phyloP scores from a whole-genome alignment of 306 rosid genomes.

The cucumber (Cucumis sativus) region Cucumber_9930_V3 NC_026661.2:15451001-15451500 shows the following conservation, averaged over 20 bases:
- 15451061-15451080: conserved; percentile 38
- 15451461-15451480: conserved; percentile 70
- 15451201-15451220: conserved; percentile 23
- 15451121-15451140: conserved; percentile 7
- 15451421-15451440: conserved; percentile 96
- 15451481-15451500: conserved; percentile 92
- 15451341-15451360: conserved; percentile 4
- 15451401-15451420: conserved; percentile 73
- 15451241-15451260: conserved; percentile 53
- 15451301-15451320: neutral
- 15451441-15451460: conserved; percentile 84
- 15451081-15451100: conserved; percentile 3
- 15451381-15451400: conserved; percentile 14
- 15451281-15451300: neutral
- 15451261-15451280: conserved; percentile 11
- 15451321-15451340: neutral
- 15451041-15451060: conserved; percentile 37
- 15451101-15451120: conserved; percentile 7
- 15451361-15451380: conserved; percentile 5
- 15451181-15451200: conserved; percentile 26
- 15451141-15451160: conserved; percentile 15
- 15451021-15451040: conserved; percentile 21
- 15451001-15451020: conserved; percentile 29
- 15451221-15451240: conserved; percentile 40
- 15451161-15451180: conserved; percentile 41